These are phyloP conservation scores for Penicillium longicatenatum DNA, from an alignment of 495 filamentous ascomycete genomes.

Conservation along the genomic window DNA sequence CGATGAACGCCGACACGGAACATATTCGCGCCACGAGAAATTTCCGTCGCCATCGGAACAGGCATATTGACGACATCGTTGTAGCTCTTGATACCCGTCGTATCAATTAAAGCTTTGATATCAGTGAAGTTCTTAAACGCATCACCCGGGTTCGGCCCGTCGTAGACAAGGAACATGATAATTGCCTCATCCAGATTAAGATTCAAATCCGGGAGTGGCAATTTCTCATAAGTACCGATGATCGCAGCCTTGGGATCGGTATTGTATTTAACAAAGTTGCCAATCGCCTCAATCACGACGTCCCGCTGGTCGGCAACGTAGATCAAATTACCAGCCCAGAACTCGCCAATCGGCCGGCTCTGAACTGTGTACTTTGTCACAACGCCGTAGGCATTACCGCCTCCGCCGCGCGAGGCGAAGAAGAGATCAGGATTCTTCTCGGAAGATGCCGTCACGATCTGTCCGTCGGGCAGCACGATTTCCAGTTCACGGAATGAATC, in stretches of 20 bases:
- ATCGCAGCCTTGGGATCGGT: slow-evolving; percentile 36
- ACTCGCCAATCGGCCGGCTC: slow-evolving; percentile 26
- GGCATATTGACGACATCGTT: slow-evolving; percentile 36
- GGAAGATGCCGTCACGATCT: slow-evolving; percentile 48
- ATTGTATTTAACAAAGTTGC: slow-evolving; percentile 36
- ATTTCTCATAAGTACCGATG: slow-evolving; percentile 35
- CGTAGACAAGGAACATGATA: slow-evolving; percentile 42
- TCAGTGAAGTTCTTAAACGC: slow-evolving; percentile 34
- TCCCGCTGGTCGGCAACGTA: slow-evolving; percentile 30
- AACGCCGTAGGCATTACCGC: slow-evolving; percentile 52
- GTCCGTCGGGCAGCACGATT: slow-evolving; percentile 56
- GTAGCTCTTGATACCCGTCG: slow-evolving; percentile 30
- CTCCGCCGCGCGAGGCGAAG: slow-evolving; percentile 56
- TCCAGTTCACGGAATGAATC: slow-evolving; percentile 35
- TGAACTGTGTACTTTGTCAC: slow-evolving; percentile 40
- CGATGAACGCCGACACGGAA: slow-evolving; percentile 39
- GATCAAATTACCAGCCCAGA: slow-evolving; percentile 36
- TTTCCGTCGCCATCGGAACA: slow-evolving; percentile 27
- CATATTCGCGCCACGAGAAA: slow-evolving; percentile 34
- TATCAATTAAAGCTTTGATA: slow-evolving; percentile 28
- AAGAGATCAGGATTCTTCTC: slow-evolving; percentile 58
- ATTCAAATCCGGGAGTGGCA: slow-evolving; percentile 25
- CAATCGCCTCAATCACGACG: slow-evolving; percentile 26
- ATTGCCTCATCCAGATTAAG: slow-evolving; percentile 33
- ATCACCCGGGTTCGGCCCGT: slow-evolving; percentile 32